phyloP scores from a whole-genome alignment of 1,139 yeast genomes.

The Torulaspora globosa region DNA sequence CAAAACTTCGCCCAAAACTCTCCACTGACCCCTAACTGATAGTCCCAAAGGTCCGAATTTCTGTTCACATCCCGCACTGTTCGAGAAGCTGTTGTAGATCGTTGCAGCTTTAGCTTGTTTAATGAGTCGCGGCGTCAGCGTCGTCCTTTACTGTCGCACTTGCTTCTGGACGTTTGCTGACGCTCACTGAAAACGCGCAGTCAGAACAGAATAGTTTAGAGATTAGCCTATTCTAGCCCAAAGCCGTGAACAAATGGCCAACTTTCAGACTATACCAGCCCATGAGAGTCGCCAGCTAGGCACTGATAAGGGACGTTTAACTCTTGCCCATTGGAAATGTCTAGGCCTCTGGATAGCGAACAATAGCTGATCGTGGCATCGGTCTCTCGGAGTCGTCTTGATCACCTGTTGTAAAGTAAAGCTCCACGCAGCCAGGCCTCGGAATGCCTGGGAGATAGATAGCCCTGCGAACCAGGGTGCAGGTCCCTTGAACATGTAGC shows the following conservation, averaged over 20 bases:
- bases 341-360: background rate
- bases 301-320: background rate
- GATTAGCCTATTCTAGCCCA: background rate
- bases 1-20: background rate
- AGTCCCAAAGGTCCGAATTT: background rate
- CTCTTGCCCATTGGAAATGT: background rate
- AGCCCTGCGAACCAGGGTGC: too few species aligned
- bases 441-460: background rate
- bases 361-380: background rate
- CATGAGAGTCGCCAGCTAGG: background rate
- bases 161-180: constrained; percentile 6
- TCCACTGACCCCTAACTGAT: background rate
- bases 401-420: background rate
- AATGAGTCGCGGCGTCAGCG: background rate
- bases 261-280: background rate
- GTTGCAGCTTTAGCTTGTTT: background rate
- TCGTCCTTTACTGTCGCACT: background rate
- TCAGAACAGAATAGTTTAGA: background rate
- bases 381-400: background rate
- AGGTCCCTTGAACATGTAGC: background rate
- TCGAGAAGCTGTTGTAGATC: background rate
- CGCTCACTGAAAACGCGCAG: constrained; percentile 6
- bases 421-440: background rate
- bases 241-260: background rate
- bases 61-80: background rate